phyloP scores from a whole-genome alignment of 768 basidiomycete genomes.

The Leccinum uliginosum region DNA sequence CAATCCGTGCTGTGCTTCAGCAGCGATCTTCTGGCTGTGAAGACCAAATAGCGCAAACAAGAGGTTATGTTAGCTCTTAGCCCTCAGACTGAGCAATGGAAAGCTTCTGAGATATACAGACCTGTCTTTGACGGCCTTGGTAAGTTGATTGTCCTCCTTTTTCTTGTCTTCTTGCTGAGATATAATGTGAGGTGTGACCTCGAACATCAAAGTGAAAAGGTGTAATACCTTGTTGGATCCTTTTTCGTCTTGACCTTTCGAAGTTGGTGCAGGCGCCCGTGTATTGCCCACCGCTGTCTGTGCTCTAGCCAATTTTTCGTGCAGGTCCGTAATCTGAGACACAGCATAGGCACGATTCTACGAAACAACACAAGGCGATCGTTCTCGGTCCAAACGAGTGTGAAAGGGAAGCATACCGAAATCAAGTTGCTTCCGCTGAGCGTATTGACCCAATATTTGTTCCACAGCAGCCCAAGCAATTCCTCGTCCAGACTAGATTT shows the following conservation, averaged over 20 bases:
- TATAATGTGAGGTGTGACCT: neutral
- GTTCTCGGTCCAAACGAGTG: neutral
- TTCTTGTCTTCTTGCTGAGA: conserved; percentile 60
- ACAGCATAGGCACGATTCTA: conserved; percentile 95
- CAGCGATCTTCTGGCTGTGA: conserved; percentile 77
- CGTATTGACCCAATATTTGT: conserved; percentile 99
- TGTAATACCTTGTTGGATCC: conserved; percentile 38
- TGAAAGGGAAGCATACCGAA: conserved; percentile 51
- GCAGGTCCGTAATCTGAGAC: conserved; percentile 83
- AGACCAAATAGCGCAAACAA: neutral
- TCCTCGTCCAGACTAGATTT: conserved; percentile 87
- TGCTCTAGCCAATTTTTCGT: conserved; percentile 82
- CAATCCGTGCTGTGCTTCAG: conserved; percentile 90
- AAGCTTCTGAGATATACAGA: conserved; percentile 27
- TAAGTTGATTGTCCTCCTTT: conserved; percentile 83
- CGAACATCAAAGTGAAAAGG: neutral
- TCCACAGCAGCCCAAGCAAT: conserved; percentile 89
- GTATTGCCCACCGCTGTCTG: conserved; percentile 54
- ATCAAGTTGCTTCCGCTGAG: conserved; percentile 90
- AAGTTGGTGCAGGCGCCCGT: conserved; percentile 48
- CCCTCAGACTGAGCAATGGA: neutral
- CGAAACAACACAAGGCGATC: neutral
- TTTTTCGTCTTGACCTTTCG: conserved; percentile 51
- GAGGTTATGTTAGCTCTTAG: neutral
- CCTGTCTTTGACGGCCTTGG: conserved; percentile 92